Evolutionary conservation across 106 monocot species (phyloP), one percentile per base, ranked within the genome.

Genomic region (Alisma plantagoaquatica): DNA sequence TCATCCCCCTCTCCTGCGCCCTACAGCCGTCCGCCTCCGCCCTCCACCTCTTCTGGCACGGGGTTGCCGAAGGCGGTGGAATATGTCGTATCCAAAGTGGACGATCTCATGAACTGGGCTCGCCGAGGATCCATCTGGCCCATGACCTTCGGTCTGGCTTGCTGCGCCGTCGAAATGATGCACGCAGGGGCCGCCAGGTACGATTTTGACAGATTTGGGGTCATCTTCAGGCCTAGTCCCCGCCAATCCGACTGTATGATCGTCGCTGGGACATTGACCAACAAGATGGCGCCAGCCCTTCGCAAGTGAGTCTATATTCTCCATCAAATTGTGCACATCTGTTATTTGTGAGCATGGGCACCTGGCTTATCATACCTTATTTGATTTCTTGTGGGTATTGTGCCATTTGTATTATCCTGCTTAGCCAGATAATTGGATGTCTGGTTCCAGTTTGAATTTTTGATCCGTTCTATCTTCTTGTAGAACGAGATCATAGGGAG

Each of bases 121-220:
- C 80, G 96, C 16, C 63, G 81, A 0, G 96, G 96, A 0, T 98
- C 67, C 24, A 59, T 68, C 58, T 68, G 67, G 67, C 67, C 67
- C 2, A 68, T 68, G 67, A 68, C 67, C 32, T 98, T 98, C 64
- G 96, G 96, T 6, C 82, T 98, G 27, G 96, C 96, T 0, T 98
- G 96, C 70, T 98, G 96, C 57, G 96, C 89, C 12, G 96, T 98
- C 10, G 96, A 98, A 85, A 98, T 98, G 96, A 98, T 98, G 96
- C 96, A 98, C 63, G 59, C 96, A 1, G 89, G 96, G 1, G 96
- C 96, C 2, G 60, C 89, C 1, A 69, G 96, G 16, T 98, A 98
- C 62, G 96, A 98, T 67, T 69, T 98, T 26, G 96, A 98, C 58
- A 75, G 96, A 0, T 98, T 98, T 38, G 96, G 96, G 5, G 82